Evolutionary conservation across 2,329 filamentous ascomycete species (phyloP), one percentile per base, ranked within the genome.

Genomic region (Diaporthe batatas): DNA sequence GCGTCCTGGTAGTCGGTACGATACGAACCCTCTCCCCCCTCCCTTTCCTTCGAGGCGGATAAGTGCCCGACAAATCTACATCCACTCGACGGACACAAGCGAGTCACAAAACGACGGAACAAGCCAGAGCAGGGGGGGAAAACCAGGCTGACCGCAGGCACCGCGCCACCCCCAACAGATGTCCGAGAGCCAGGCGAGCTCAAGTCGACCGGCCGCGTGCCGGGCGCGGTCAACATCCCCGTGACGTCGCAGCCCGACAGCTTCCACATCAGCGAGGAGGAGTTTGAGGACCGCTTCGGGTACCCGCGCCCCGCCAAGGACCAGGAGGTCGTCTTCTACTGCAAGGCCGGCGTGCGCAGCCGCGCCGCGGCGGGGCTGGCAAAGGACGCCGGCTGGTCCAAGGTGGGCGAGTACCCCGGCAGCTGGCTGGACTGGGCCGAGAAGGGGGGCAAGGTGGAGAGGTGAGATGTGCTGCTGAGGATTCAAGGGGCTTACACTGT

Each of bases 261-360:
- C 73, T 91, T 97, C 78, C 92, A 95, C 81, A 87, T 98, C 10
- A 81, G 87, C 0, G 86, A 88, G 0, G 92, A 94, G 16, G 95
- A 98, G 75, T 98, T 98, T 79, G 89, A 93, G 79, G 93, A 94
- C 74, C 85, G 92, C 21, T 95, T 94, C 82, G 95, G 94, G 5
- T 97, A 93, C 79, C 84, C 87, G 73, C 93, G 94, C 74, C 95
- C 87, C 0, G 78, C 78, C 2, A 85, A 84, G 73, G 86, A 89
- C 57, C 81, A 82, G 42, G 86, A 89, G 76, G 81, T 98, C 18
- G 87, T 98, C 5, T 96, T 98, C 79, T 98, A 98, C 82, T 99
- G 96, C 84, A 97, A 94, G 84, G 92, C 95, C 0, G 96, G 96
- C 2, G 94, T 98, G 75, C 87, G 96, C 80, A 94, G 94, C 77